Conservation (phyloP, 768 basidiomycete species). For the Tulasnella sp. region DNA sequence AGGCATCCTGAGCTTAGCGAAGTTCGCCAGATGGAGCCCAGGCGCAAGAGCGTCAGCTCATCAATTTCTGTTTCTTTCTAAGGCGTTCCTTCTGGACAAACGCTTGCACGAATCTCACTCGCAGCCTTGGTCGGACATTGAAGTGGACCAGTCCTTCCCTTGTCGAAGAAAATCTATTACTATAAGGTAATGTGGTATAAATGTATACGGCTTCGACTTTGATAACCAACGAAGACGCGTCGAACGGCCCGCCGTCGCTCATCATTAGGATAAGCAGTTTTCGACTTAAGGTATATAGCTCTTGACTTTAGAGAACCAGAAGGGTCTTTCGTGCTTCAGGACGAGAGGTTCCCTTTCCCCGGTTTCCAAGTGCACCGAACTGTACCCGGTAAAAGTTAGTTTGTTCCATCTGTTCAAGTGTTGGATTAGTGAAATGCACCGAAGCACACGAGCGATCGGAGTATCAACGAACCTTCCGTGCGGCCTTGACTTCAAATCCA, state of each 20-base stretch:
- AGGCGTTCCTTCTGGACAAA: not conserved
- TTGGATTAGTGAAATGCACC: not conserved
- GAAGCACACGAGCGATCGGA: not conserved
- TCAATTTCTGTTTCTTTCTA: no score
- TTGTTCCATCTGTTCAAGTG: slow-evolving; percentile 43
- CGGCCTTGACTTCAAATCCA: slow-evolving; percentile 68
- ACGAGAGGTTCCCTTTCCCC: slow-evolving; percentile 67
- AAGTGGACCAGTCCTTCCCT: not conserved
- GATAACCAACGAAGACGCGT: not conserved
- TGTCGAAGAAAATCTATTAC: not conserved
- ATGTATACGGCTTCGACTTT: not conserved
- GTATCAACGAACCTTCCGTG: slow-evolving; percentile 59
- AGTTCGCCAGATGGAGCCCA: no score
- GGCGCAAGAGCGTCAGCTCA: no score
- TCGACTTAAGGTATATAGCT: slow-evolving; percentile 9
- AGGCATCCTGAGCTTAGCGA: no score
- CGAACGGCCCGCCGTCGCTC: not conserved
- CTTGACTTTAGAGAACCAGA: slow-evolving; percentile 88
- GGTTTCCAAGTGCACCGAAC: slow-evolving; percentile 68
- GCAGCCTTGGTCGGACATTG: not conserved
- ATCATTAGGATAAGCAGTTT: not conserved
- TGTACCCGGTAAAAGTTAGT: slow-evolving; percentile 67
- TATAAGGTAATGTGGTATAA: not conserved
- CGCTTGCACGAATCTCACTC: not conserved
- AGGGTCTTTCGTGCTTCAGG: slow-evolving; percentile 81